phyloP scores from a whole-genome alignment of 192 early-diverging fungal genomes.

The Backusella mclennaniae region DNA sequence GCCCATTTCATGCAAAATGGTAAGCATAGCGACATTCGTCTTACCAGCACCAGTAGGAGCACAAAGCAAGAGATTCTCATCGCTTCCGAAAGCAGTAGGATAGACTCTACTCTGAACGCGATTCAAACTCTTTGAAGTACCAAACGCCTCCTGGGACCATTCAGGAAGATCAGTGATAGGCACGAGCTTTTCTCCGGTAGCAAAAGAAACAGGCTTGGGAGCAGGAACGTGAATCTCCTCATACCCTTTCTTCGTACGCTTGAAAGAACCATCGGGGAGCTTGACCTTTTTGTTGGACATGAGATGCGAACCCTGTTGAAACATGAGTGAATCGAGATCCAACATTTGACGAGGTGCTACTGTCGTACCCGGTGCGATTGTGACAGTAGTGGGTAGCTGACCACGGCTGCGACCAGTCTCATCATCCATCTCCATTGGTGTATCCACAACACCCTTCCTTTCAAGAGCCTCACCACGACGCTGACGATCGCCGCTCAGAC shows the following conservation, averaged over 20 bases:
- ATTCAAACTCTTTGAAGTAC: slow-evolving; percentile 73
- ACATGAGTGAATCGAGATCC: slow-evolving; percentile 82
- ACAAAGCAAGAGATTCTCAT: slow-evolving; percentile 96
- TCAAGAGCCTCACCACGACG: slow-evolving; percentile 48
- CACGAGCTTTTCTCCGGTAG: slow-evolving; percentile 66
- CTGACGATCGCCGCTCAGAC: slow-evolving; percentile 59
- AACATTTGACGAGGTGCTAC: slow-evolving; percentile 61
- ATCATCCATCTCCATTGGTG: slow-evolving; percentile 67
- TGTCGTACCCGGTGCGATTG: slow-evolving; percentile 47
- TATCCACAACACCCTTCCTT: slow-evolving; percentile 61
- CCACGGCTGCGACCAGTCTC: slow-evolving; percentile 25
- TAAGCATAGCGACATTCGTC: slow-evolving; percentile 97
- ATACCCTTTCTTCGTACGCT: slow-evolving; percentile 66
- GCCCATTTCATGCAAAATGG: slow-evolving; percentile 86
- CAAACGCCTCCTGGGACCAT: slow-evolving; percentile 71
- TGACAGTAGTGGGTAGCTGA: slow-evolving; percentile 44
- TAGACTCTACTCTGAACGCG: slow-evolving; percentile 89
- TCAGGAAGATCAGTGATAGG: slow-evolving; percentile 45
- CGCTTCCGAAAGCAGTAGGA: slow-evolving; percentile 80
- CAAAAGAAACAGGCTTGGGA: slow-evolving; percentile 62
- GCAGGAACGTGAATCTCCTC: slow-evolving; percentile 93
- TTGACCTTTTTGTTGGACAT: slow-evolving; percentile 98
- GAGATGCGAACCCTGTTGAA: slow-evolving; percentile 91
- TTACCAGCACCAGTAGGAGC: slow-evolving; percentile 99
- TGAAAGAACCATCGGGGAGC: slow-evolving; percentile 91